Evolutionary conservation across 441 rosid genomes (phyloP), one percentile per base, ranked within the genome.

Genomic region (Erodium moschatum): DNA sequence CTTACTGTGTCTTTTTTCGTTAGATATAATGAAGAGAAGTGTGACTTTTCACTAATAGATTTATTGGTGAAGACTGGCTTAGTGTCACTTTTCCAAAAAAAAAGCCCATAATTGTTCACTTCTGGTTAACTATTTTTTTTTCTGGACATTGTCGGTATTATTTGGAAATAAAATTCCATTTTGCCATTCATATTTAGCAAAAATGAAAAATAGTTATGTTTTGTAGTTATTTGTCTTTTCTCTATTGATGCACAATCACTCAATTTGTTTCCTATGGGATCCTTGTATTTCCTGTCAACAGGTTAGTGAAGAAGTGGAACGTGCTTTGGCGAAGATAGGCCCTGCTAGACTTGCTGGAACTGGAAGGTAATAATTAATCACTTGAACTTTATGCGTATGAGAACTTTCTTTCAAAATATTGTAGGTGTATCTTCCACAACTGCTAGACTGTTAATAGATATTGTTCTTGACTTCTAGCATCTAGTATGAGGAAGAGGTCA

Each of bases 241-340:
- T 42, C 48, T 42, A 12, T 42, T 42, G 48, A 16, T 52, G 20
- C 20, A 52, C 19, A 13, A 15, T 52, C 18, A n/a, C 19, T 52
- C 60, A 52, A 13, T 15, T n/a, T 52, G 21, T 52, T 52, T 52
- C 60, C 15, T 6, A 52, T 16, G 18, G 20, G 21, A 2, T 52
- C 60, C 60, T 52, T 52, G 60, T 52, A 16, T 52, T 52, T 18
- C 16, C 19, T 52, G 60, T 66, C 60, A 50, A 71, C 81, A 95
- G 99, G 99, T 95, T 27, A 95, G 99, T 6, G 99, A 95, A 80
- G 99, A 95, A 79, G 97, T 95, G 50, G 99, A 95, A 77, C 97
- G 99, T 71, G 99, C 99, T 76, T 85, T 95, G 72, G 93, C 98
- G 12, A 95, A 89, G 82, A 46, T 92, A 77, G 97, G 92, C 24